Evolutionary conservation across 306 rosid species (phyloP), one percentile per base, ranked within the genome.

Genomic region (Leucaena leucocephala): DNA sequence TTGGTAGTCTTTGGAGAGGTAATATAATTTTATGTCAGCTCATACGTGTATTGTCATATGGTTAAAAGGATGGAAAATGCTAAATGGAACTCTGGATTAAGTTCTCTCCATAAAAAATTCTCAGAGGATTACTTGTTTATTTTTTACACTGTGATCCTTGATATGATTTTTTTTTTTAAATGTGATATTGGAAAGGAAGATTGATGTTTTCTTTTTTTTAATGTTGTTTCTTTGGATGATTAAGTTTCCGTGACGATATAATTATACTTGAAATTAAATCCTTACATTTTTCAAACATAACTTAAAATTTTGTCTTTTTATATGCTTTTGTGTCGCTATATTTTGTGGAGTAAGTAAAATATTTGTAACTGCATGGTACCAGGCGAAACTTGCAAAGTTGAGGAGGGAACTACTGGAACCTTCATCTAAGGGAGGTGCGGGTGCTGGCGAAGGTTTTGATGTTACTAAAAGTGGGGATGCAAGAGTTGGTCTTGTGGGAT

Each of bases 391-490:
- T 75, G 98, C 98, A 77, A 95, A 95, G 89, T 81, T 95, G 82
- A 82, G 98, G 86, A 89, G 99, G 79, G 99, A 95, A 75, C 92
- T 95, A 72, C 90, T 95, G 68, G 82, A 94, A 35, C 99, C 99
- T 71, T 6, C 98, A 3, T 43, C 99, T 27, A 95, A 95, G 81
- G 99, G 99, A 70, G 97, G 84, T 55, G 99, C 87, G 36, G 99
- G 96, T 65, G 98, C 98, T 58, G 99, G 99, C 75, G 99, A 95
- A 81, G 99, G 99, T 75, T 95, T 95, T 85, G 99, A 95, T 81
- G 99, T 93, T 58, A 95, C 99, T 79, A 95, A 95, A 88, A 95
- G 99, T 72, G 99, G 99, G 49, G 99, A 95, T 90, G 94, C 98
- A 83, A 93, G 99, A 78, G 99, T 95, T 84, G 98, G 99, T 80